Evolutionary conservation across 176 grass and related monocot species (phyloP), one percentile per base, ranked within the genome.

Genomic region (Oryza longistaminata): DNA sequence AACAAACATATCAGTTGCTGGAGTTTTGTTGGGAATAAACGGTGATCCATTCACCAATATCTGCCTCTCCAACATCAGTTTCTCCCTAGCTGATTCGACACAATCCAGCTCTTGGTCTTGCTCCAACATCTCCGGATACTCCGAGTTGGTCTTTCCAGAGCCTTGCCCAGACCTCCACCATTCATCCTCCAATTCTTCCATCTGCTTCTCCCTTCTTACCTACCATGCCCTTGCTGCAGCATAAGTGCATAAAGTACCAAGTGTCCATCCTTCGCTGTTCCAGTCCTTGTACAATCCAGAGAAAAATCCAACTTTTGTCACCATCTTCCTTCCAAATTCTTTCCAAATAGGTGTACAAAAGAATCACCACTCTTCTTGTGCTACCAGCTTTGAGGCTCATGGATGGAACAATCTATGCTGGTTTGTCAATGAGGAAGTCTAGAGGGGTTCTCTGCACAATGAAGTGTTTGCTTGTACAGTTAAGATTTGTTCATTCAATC

Each of bases 401-500:
- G 45, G 15, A 69, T 15, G 45, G 15, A 39, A 64, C 82, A 75
- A 21, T 49, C 75, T 13, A 24, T 14, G 39, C 50, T 31, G 25
- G 27, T 77, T 77, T 83, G 50, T 73, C 52, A 42, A 71, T 6
- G 43, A 68, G 66, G 71, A 82, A 73, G 78, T 61, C 77, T 68
- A 45, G 77, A 0, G 29, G 48, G 68, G 35, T 61, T 67, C 19
- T 73, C 19, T 73, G 78, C 74, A 64, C 81, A 75, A 64, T 11
- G 14, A 83, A 35, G 83, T 79, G 79, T 81, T 66, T 89, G 69
- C 74, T 82, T 95, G 93, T 96, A 96, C 90, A 96, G 93, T 85
- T 88, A 74, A 81, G 1, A 90, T 92, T 93, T 91, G 5, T 95
- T 95, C 73, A 93, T 91, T 95, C 93, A 95, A 95, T 82, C 62